phyloP scores from a whole-genome alignment of 2,329 filamentous ascomycete genomes.

The Cytospora paraplurivora region DNA sequence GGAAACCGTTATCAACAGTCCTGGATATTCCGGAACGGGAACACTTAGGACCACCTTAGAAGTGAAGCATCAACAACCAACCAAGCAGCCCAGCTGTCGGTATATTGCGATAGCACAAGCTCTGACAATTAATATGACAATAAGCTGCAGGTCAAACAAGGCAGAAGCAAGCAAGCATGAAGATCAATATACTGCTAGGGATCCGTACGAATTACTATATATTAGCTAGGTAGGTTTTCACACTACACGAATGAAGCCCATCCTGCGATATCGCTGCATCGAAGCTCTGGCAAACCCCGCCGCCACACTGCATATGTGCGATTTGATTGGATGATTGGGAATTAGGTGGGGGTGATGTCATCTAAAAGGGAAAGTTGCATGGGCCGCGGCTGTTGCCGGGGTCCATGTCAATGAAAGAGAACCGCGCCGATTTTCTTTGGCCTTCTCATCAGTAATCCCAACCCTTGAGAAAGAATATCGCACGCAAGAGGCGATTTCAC shows the following conservation, averaged over 20 bases:
- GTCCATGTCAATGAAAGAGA: constrained; percentile 4
- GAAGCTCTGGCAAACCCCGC: neutral
- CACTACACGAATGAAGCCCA: too few relatives aligned
- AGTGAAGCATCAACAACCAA: too few relatives aligned
- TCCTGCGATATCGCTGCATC: constrained; percentile 16
- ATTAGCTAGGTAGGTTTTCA: too few relatives aligned
- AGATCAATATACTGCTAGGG: neutral
- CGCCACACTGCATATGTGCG: neutral
- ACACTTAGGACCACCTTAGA: too few relatives aligned
- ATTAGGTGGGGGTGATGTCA: constrained; percentile 29
- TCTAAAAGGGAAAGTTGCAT: constrained; percentile 4
- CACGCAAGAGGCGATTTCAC: neutral
- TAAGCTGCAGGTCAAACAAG: too few relatives aligned
- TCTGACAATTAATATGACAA: too few relatives aligned
- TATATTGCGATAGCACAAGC: too few relatives aligned
- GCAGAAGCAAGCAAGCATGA: neutral
- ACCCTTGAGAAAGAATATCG: constrained; percentile 11
- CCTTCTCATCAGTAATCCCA: constrained; percentile 1
- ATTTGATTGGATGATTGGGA: constrained; percentile 7
- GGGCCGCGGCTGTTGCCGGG: neutral
- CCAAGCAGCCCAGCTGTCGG: too few relatives aligned
- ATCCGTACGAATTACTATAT: neutral
- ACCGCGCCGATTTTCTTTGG: constrained; percentile 20
- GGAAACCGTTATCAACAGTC: neutral
- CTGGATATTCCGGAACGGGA: too few relatives aligned